Evolutionary conservation across 768 basidiomycete species (phyloP).

Genomic region (Sutorius australiensis): DNA sequence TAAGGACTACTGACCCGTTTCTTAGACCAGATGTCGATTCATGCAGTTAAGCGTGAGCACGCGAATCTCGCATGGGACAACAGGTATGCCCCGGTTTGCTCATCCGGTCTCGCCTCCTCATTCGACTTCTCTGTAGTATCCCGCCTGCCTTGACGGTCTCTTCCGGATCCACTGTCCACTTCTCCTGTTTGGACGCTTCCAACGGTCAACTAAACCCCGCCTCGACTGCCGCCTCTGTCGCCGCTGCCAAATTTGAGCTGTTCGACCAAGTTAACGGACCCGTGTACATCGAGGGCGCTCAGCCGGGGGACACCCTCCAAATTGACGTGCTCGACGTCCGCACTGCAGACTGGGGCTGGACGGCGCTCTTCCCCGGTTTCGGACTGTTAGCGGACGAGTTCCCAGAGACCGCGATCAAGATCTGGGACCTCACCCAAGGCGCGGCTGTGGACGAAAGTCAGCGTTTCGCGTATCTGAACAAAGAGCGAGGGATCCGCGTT

Average conservation of each 20-base stretch:
- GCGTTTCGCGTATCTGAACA: constrained; percentile 48
- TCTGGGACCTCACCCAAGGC: constrained; percentile 41
- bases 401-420: constrained; percentile 46
- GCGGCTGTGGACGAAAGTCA: constrained; percentile 18
- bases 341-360: constrained; percentile 62
- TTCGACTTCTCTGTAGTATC: constrained; percentile 35
- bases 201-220: constrained; percentile 52
- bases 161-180: constrained; percentile 53
- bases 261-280: constrained; percentile 62
- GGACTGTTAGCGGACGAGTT: constrained; percentile 57
- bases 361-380: constrained; percentile 55
- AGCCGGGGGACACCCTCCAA: constrained; percentile 55
- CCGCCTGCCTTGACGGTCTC: constrained; percentile 45
- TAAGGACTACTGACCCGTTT: not conserved
- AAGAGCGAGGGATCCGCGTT: constrained; percentile 44
- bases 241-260: constrained; percentile 42
- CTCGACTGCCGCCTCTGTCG: constrained; percentile 37
- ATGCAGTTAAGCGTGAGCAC: constrained; percentile 50
- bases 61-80: constrained; percentile 60
- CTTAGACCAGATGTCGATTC: constrained; percentile 41
- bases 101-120: not conserved
- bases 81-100: constrained; percentile 35
- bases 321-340: constrained; percentile 53
- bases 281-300: constrained; percentile 48
- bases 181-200: constrained; percentile 62